Percentiles rank a stretch among this genome's conserved stretches.
Evolutionary conservation across 805 yeast species (phyloP).

Genomic region (Lipomyces spencermartinsiae): DNA sequence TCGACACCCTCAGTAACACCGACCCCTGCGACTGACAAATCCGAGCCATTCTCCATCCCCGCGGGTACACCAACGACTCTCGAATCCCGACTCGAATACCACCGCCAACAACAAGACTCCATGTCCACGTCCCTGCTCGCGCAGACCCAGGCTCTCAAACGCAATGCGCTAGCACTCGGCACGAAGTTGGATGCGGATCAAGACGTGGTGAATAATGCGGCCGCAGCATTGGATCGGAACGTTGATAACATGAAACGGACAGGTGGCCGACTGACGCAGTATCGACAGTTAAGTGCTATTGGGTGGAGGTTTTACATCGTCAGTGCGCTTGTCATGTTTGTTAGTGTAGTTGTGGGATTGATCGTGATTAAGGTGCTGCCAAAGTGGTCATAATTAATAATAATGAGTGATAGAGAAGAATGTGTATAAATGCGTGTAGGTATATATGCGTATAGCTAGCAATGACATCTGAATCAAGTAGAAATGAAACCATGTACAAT

Average conservation of each 20-base stretch:
- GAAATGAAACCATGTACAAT: neutral
- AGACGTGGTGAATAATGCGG: conserved; percentile 46
- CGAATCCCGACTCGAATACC: conserved; percentile 35
- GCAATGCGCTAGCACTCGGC: conserved; percentile 54
- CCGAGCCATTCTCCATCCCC: conserved; percentile 8
- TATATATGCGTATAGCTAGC: neutral
- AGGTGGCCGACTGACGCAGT: conserved; percentile 46
- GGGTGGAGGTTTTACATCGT: conserved; percentile 51
- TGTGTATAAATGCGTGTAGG: neutral
- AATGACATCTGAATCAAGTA: neutral
- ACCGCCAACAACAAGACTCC: conserved; percentile 52
- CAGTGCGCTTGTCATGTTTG: conserved; percentile 47
- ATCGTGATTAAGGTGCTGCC: conserved; percentile 44
- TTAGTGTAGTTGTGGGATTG: conserved; percentile 46
- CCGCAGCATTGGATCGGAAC: conserved; percentile 47
- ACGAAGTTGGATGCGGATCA: conserved; percentile 49
- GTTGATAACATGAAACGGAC: conserved; percentile 47
- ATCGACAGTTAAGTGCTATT: conserved; percentile 47
- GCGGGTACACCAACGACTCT: conserved; percentile 25
- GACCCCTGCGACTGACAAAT: neutral
- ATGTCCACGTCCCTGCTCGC: conserved; percentile 56
- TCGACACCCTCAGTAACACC: conserved; percentile 9
- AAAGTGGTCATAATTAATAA: conserved; percentile 23
- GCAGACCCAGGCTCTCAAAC: conserved; percentile 56
- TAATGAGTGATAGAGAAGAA: neutral